phyloP scores from a whole-genome alignment of 371 early-diverging fungal species.

The Apophysomyces variabilis region DNA sequence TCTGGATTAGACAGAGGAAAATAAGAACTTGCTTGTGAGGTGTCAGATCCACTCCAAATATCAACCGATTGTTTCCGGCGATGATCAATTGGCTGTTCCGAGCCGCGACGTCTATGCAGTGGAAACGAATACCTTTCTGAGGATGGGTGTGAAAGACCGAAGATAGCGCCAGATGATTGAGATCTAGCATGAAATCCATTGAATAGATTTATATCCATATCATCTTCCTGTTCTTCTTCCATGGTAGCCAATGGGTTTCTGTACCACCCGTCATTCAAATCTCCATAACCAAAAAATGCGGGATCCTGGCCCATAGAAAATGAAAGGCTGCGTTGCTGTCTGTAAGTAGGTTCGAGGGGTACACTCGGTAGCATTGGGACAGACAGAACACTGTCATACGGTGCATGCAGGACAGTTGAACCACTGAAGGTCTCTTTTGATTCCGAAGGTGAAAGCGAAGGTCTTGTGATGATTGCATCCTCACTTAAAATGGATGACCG shows the following conservation, averaged over 20 bases:
- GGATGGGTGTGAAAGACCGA: not conserved
- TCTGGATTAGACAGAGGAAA: constrained; percentile 32
- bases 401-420: constrained; percentile 6
- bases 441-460: constrained; percentile 5
- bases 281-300: constrained; percentile 48
- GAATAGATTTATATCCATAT: constrained; percentile 14
- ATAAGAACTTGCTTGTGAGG: not conserved
- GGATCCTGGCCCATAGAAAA: constrained; percentile 57
- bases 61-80: constrained; percentile 32
- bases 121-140: not conserved
- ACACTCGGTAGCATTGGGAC: constrained; percentile 54
- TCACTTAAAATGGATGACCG: constrained; percentile 47
- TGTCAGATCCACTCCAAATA: constrained; percentile 12
- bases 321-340: constrained; percentile 54
- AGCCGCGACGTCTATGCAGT: constrained; percentile 28
- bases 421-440: constrained; percentile 1
- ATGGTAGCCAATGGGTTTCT: constrained; percentile 8
- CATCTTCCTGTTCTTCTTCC: constrained; percentile 16
- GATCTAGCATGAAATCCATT: constrained; percentile 12
- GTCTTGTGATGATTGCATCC: constrained; percentile 15
- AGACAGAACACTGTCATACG: constrained; percentile 29
- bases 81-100: constrained; percentile 27
- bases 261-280: constrained; percentile 30
- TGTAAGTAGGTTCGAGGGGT: constrained; percentile 44
- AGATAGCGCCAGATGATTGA: constrained; percentile 15